Evolutionary conservation across 2,329 filamentous ascomycete genomes (phyloP).

Genomic region (Tolypocladium inflatum): DNA sequence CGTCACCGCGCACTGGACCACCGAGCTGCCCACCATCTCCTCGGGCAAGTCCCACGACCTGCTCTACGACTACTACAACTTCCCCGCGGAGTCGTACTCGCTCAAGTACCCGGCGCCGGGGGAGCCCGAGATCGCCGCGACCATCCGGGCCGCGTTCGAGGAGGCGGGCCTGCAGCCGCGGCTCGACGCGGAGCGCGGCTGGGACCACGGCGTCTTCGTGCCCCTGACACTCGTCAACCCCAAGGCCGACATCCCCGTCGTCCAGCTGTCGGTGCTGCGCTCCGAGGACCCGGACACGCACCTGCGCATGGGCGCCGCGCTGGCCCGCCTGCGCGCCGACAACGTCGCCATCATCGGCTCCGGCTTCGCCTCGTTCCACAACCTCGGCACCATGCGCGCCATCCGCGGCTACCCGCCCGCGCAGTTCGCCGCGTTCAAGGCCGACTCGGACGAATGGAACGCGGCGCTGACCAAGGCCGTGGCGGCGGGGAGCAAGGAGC

Average conservation of each 20-base stretch:
- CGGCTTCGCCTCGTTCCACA: constrained; percentile 50
- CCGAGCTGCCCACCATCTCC: constrained; percentile 38
- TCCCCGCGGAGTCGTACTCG: constrained; percentile 44
- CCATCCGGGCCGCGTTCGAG: constrained; percentile 35
- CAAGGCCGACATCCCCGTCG: constrained; percentile 39
- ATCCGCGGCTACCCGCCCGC: constrained; percentile 15
- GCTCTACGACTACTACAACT: constrained; percentile 50
- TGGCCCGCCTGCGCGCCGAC: constrained; percentile 35
- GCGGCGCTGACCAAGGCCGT: constrained; percentile 31
- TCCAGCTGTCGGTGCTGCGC: constrained; percentile 46
- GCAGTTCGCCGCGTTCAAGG: constrained; percentile 13
- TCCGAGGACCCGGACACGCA: constrained; percentile 40
- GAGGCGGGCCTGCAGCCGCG: constrained; percentile 32
- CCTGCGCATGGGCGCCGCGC: constrained; percentile 42
- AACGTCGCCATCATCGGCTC: constrained; percentile 52
- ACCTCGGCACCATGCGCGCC: constrained; percentile 36
- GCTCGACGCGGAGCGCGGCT: constrained; percentile 32
- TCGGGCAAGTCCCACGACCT: constrained; percentile 36
- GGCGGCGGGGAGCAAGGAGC: constrained; percentile 17
- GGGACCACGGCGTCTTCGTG: constrained; percentile 54
- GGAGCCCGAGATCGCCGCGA: constrained; percentile 39
- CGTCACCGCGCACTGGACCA: constrained; percentile 50
- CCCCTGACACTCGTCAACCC: constrained; percentile 46
- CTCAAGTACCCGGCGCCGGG: constrained; percentile 49
- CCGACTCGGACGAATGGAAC: constrained; percentile 33